These are phyloP conservation scores for Pleurotus tuoliensis DNA, from an alignment of 768 basidiomycete genomes.

Conservation along the genomic window DNA sequence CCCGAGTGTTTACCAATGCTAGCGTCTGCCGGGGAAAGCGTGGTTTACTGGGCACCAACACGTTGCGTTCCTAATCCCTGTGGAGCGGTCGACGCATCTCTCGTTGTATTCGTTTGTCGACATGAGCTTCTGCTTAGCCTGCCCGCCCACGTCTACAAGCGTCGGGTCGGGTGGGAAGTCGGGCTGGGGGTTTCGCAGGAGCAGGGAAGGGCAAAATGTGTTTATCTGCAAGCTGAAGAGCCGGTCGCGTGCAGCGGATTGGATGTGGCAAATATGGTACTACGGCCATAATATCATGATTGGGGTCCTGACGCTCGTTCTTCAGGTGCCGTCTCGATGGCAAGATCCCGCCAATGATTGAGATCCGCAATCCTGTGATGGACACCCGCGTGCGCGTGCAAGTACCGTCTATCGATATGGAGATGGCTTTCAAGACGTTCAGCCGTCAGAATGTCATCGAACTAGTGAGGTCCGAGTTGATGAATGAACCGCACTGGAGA, in stretches of 20 bases:
- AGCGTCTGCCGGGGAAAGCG: slow-evolving; percentile 65
- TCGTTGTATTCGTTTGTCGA: slow-evolving; percentile 88
- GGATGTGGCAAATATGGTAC: slow-evolving; percentile 87
- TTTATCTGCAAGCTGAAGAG: slow-evolving; percentile 84
- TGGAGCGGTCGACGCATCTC: slow-evolving; percentile 61
- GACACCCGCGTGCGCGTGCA: slow-evolving; percentile 68
- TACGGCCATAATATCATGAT: slow-evolving; percentile 4
- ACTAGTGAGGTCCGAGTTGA: slow-evolving; percentile 55
- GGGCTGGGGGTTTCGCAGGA: slow-evolving; percentile 44
- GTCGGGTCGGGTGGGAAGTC: slow-evolving; percentile 33
- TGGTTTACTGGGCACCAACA: slow-evolving; percentile 69
- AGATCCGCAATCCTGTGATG: slow-evolving; percentile 66
- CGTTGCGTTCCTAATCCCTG: slow-evolving; percentile 75
- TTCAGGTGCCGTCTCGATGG: slow-evolving; percentile 72
- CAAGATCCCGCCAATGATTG: slow-evolving; percentile 60
- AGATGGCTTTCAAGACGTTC: slow-evolving; percentile 49
- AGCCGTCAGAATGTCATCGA: slow-evolving; percentile 58
- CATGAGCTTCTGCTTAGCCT: slow-evolving; percentile 74
- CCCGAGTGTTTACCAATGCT: no score
- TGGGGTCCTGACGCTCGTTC: background rate
- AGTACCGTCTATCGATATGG: slow-evolving; percentile 39
- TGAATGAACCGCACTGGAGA: slow-evolving; percentile 57
- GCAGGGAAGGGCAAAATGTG: slow-evolving; percentile 71
- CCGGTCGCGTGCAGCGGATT: slow-evolving; percentile 77
- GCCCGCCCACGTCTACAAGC: slow-evolving; percentile 46